These are phyloP conservation scores for Citrus sinensis DNA, from an alignment of 345 rosid genomes.

Conservation along the genomic window DNA sequence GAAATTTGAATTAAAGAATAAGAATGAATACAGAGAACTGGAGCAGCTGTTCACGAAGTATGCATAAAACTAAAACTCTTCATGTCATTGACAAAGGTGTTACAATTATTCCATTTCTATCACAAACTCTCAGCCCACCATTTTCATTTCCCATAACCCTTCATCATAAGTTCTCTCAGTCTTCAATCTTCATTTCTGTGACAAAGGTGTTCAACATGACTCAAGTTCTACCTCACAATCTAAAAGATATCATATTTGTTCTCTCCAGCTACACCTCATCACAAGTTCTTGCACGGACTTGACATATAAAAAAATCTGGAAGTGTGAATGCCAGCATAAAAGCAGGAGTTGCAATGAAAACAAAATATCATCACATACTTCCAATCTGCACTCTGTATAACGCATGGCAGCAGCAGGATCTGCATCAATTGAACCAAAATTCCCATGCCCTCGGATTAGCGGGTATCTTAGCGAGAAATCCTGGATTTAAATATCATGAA, in stretches of 20 bases:
- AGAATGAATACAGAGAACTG: too few relatives aligned
- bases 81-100: neutral
- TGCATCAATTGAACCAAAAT: conserved; percentile 93
- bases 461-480: conserved; percentile 86
- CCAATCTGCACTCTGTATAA: conserved; percentile 92
- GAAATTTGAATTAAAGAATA: too few relatives aligned
- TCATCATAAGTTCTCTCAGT: neutral
- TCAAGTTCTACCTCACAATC: neutral
- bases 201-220: neutral
- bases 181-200: neutral
- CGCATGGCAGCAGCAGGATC: conserved; percentile 99
- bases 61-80: neutral
- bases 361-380: conserved; percentile 45
- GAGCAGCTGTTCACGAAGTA: too few relatives aligned
- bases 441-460: conserved; percentile 91
- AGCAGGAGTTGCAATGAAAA: neutral
- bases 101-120: neutral
- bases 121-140: neutral
- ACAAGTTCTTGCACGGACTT: neutral
- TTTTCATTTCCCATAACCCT: neutral
- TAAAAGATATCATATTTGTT: neutral
- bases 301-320: neutral
- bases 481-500: conserved; percentile 32
- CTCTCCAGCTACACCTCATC: neutral
- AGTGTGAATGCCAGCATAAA: neutral